Evolutionary conservation across 164 flowering plant species (phyloP), one percentile per base, ranked within the genome.

Genomic region (Vitis cinerea): DNA sequence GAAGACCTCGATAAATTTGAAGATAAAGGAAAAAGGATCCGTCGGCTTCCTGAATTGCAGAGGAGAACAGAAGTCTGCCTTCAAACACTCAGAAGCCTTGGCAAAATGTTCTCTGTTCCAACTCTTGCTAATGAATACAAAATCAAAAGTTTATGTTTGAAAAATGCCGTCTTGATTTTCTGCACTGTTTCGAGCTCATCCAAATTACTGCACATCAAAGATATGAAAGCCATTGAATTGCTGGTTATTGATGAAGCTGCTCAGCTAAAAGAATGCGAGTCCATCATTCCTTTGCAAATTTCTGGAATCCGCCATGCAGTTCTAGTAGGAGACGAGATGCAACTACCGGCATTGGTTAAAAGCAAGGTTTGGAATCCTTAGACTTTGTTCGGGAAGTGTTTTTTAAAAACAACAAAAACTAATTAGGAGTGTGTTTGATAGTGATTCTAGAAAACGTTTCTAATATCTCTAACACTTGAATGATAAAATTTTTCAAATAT

Each of bases 221-320:
- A 8, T 6, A 37, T 58, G 7, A 13, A 3, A 19, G 66, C 73
- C 12, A 4, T 77, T 9, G 74, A 78, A 4, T 0, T 78, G n/a
- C 9, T 81, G 55, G 72, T 83, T 10, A 72, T 83, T 29, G 87
- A 83, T 71, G 88, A 84, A 74, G 85, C 85, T 50, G 84, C 85
- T 3, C 85, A 82, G 65, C 68, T 84, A 0, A 84, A 80, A 70
- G 85, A 84, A 52, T 78, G 83, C 52, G 85, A 84, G 37, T 78
- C 85, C 4, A 15, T 65, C 0, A 82, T 84, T 9, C 80, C 52
- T 19, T 44, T 66, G 10, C 69, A 55, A 8, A 60, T 66, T 17
- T 15, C 49, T 1, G 69, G 69, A n/a, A 7, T 56, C 13, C 17
- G 30, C 8, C 69, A 66, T 17, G 69, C 61, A n/a, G 14, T 66